Evolutionary conservation across 768 basidiomycete species (phyloP), one percentile per base, ranked within the genome.

Genomic region (Chalciporus chontae): DNA sequence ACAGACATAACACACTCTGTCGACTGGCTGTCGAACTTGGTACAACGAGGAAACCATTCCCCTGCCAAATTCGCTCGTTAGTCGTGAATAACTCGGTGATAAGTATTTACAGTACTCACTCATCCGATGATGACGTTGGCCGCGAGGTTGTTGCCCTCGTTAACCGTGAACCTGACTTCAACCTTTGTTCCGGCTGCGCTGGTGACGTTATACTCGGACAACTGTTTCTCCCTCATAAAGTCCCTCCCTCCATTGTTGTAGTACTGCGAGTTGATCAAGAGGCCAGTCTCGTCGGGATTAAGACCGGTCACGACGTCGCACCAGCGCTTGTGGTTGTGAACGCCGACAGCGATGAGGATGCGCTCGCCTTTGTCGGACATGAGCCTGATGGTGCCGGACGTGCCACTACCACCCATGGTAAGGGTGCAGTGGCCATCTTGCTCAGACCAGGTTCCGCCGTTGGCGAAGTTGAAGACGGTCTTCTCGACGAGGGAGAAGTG

Each of bases 301-400:
- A 73, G 61, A 44, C 68, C 60, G 5, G 71, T 60, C 45, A 72
- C 59, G 40, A 70, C 62, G 52, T 74, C 71, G 54, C 60, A 57
- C 72, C 73, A 74, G 5, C 61, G 58, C 55, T 61, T 65, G 56
- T 66, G 64, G 57, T 68, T 69, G 59, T 74, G 66, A 29, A 73
- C 63, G n/a, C 73, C 73, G 23, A 72, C 26, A 26, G 59, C 59
- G 48, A 69, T 54, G 41, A 70, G 41, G 62, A 69, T 8, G 27
- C 65, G 50, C 64, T 34, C 45, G 53, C 50, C 69, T 69, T 48
- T 60, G 63, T 3, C 45, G n/a, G 57, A 48, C 19, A 38, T 27
- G 56, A 73, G 65, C 51, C 69, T 68, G 19, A 74, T 7, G 27
- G 27, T 29, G 8, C 74, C 71, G 14, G 71, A 73, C 0, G 71